Base-by-base conservation (phyloP, 768 basidiomycete genomes). In the Crucibulum laeve region DNA sequence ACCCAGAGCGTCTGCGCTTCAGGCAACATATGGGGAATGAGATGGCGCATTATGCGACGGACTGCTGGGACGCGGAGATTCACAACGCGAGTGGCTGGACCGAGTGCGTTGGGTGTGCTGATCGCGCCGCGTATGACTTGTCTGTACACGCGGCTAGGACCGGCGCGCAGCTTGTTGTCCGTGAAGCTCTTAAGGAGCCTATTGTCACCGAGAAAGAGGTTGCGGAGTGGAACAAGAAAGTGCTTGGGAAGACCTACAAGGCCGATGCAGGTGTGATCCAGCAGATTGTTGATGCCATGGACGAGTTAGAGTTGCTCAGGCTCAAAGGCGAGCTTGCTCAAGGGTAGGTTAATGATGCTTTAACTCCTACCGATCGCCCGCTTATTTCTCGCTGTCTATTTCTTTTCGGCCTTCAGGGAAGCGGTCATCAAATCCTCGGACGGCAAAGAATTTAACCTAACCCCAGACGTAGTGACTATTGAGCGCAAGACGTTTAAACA, bases 21-120 rank as follows among this genome's bases (percentile, higher is more conserved):
- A 77, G 96, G 25, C 96, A 99, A 59, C 96, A 99, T 63, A 98
- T 98, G 96, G 77, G 68, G 26, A 99, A 98, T 67, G 96, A 98
- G 73, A 98, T 98, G 95, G 96, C 96, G 1, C 96, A 98, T 64
- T 99, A 99, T 62, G 95, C 96, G 43, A 80, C 92, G 28, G 95
- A 98, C 67, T 99, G 96, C 65, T 99, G 96, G 96, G 96, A 99
- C 60, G 96, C 94, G 33, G 96, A 99, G 70, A 97, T 98, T 51
- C 78, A 92, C 49, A 92, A 90, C 42, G 87, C 90, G 38, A 74
- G 65, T 33, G 85, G 84, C 49, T 99, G 96, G 96, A 95, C 91
- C 42, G 96, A 99, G 69, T 99, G 96, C 62, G 94, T 98, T 43
- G 96, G 96, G 6, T 99, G 96, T 67, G 96, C 96, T 25, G 96